Base-by-base conservation (phyloP, 805 yeast species). In the Hanseniaspora thailandica region DNA sequence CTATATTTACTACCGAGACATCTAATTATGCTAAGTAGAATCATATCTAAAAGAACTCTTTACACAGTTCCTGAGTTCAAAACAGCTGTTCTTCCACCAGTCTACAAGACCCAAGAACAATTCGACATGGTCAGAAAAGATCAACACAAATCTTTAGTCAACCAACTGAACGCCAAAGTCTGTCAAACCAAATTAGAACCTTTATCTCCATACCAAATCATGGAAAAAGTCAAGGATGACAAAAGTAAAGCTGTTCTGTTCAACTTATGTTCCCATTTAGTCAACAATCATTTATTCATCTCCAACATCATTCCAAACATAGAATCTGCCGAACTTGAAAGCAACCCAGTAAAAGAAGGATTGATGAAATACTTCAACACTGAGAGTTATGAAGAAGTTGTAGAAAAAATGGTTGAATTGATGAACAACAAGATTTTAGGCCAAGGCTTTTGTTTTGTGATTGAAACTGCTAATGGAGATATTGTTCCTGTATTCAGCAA, bases 201-300 rank as follows among this genome's bases (percentile, higher is more conserved):
- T 7, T 78, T 84, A 64, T 70, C 76, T 19, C 90, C 96, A 3
- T 78, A 82, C 65, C 84, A 84, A 57, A 78, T 86, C 52, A 65
- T 81, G 55, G 67, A 80, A 55, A 76, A 80, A 58, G 79, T 93
- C 0, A 83, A 88, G 3, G 76, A 77, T 61, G 77, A 79, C 57
- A 72, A 84, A 30, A 77, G 80, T 30, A 77, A 78, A 60, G 81
- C 88, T 33, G 77, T 78, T 53, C 57, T 66, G n/a, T 89, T 82
- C 74, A 93, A 89, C 69, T 78, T 76, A 62, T 97, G 97, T 2
- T 85, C 96, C 4, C 95, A 85, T 65, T 81, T 88, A 2, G 90
- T 85, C 70, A 89, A 88, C 69, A 93, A 93, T 71, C 98, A 90
- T 69, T 74, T 93, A 48, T 87, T 84, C 61, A 81, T 88, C 62